Base-by-base conservation (phyloP, 495 filamentous ascomycete species). In the Penicillium macrosclerotiorum region DNA sequence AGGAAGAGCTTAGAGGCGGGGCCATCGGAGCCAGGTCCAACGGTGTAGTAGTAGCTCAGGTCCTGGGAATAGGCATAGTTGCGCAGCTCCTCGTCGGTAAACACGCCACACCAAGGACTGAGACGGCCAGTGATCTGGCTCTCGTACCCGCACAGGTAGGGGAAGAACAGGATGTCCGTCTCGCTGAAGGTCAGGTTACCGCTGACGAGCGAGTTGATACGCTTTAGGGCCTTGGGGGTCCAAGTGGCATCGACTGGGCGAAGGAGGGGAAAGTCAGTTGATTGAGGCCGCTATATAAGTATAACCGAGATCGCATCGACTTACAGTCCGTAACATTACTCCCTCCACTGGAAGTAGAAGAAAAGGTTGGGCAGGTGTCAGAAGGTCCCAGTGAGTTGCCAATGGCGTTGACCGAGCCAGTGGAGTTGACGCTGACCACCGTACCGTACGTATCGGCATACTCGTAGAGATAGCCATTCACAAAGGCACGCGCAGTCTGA, bases 101-200 rank as follows among this genome's bases (percentile, higher is more conserved):
- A 77, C 13, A 77, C 63, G 33, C 57, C 55, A 42, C 80, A 82
- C 68, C 72, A 84, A 0, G 77, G 72, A 12, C 75, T 79, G 3
- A 69, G 55, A 5, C 53, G 60, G 8, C 80, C 79, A 1, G 67
- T 78, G 49, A 82, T 80, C 51, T 81, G 79, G 5, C 69, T 74
- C 50, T 84, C 80, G 38, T 80, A 82, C 7, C 74, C 79, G 52
- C 80, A 84, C 4, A 84, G 60, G 39, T 81, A 81, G 0, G 80
- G 78, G 51, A 84, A 77, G 39, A 74, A 66, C 16, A 53, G 60
- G 14, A 81, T 65, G 44, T 82, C 77, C 14, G 56, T 56, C 41
- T 73, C 62, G 4, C 60, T 68, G 45, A 82, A 68, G 16, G 69
- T 71, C 13, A 82, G 61, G 39, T 74, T 68, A 1, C 79, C 77